A percentile compares a stretch with the other conserved stretches of the same genome.
Conservation (phyloP, 257 asterid species). For the Knoxia roxburghii region DNA sequence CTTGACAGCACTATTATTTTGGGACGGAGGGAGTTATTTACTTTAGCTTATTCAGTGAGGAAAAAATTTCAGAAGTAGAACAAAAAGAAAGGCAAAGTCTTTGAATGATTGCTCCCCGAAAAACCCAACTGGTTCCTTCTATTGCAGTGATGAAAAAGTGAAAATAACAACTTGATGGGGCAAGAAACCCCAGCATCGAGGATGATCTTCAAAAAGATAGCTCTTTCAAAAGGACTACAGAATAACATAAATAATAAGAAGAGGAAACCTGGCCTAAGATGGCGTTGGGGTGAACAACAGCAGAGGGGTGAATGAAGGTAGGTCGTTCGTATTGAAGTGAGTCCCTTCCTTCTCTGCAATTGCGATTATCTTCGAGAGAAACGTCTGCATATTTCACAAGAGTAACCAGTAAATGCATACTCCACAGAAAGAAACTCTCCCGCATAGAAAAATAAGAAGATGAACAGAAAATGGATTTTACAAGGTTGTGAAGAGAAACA, state of each 20-base stretch:
- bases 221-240: not conserved
- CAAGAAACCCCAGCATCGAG: not conserved
- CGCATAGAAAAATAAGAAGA: not conserved
- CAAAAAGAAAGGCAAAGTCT: too few relatives aligned
- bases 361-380: constrained; percentile 36
- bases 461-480: constrained; percentile 14
- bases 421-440: not conserved
- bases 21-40: too few relatives aligned
- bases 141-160: not conserved
- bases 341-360: constrained; percentile 16
- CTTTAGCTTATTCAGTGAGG: not conserved
- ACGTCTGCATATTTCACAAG: constrained; percentile 31
- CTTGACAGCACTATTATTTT: too few relatives aligned
- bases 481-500: constrained; percentile 44
- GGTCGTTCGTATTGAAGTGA: not conserved
- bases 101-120: too few relatives aligned
- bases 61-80: too few relatives aligned
- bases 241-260: not conserved
- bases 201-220: not conserved
- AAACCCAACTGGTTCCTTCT: not conserved
- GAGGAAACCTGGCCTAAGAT: constrained; percentile 56
- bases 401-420: not conserved
- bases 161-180: not conserved
- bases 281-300: constrained; percentile 65
- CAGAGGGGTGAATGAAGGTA: constrained; percentile 56